Conservation (phyloP, 768 basidiomycete genomes). For the Agrocybe pediades region DNA sequence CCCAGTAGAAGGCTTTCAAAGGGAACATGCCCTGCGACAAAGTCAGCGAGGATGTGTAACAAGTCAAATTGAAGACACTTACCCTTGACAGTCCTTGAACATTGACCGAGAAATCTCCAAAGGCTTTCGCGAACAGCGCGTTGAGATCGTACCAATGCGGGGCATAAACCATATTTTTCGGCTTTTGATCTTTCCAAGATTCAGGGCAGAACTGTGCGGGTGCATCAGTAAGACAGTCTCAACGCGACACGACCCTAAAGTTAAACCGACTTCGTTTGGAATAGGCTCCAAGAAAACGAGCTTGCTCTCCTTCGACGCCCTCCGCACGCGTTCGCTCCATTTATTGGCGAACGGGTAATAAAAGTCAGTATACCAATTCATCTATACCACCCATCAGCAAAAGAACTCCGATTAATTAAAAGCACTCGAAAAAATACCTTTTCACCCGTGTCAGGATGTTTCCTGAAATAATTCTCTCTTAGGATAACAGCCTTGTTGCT, state of each 20-base stretch:
- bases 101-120: conserved; percentile 86
- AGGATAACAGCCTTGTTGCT: conserved; percentile 74
- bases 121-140: conserved; percentile 80
- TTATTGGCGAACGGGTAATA: conserved; percentile 76
- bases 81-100: conserved; percentile 92
- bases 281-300: conserved; percentile 82
- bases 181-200: conserved; percentile 58
- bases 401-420: not conserved
- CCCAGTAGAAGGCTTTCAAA: conserved; percentile 83
- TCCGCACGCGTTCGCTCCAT: conserved; percentile 66
- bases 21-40: conserved; percentile 79
- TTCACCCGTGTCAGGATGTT: conserved; percentile 62
- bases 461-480: conserved; percentile 82
- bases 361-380: conserved; percentile 87
- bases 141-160: conserved; percentile 81
- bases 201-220: conserved; percentile 69
- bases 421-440: conserved; percentile 42
- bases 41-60: not conserved
- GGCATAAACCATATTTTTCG: conserved; percentile 34
- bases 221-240: conserved; percentile 8
- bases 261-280: conserved; percentile 81
- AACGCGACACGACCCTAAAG: not conserved
- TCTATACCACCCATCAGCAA: conserved; percentile 35
- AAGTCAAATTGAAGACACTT: conserved; percentile 18
- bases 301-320: conserved; percentile 49